A percentile compares a stretch with the other conserved stretches of the same genome.
Evolutionary conservation across 805 yeast species (phyloP).

Genomic region (Candida saitoana): DNA sequence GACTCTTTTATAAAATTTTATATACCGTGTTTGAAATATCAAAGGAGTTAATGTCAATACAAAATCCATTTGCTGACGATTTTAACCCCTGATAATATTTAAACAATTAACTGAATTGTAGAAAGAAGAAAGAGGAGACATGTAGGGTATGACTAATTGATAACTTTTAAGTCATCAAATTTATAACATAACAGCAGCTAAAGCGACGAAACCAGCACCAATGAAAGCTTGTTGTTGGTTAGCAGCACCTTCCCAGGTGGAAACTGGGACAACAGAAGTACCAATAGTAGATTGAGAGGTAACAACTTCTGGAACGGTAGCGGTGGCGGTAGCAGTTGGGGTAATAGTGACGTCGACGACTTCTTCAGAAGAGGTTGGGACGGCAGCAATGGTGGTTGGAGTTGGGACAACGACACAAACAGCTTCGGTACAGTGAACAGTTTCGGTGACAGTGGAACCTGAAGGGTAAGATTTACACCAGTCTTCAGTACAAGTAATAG

Average conservation of each 20-base stretch:
- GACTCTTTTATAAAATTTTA: conserved; percentile 13
- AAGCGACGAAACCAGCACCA: conserved; percentile 38
- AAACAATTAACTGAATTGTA: not conserved
- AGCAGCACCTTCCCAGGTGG: conserved; percentile 30
- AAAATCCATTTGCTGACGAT: not conserved
- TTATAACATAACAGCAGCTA: conserved; percentile 38
- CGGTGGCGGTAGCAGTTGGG: conserved; percentile 45
- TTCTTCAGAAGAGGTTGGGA: conserved; percentile 13
- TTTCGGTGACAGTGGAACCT: conserved; percentile 10
- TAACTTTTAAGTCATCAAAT: not conserved
- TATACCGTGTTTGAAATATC: not conserved
- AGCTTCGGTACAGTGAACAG: conserved; percentile 4
- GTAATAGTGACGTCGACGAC: conserved; percentile 50
- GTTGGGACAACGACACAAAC: conserved; percentile 9
- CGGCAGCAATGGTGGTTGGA: conserved; percentile 13
- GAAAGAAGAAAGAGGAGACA: not conserved
- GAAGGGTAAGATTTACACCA: conserved; percentile 8
- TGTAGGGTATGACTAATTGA: not conserved
- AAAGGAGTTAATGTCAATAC: conserved; percentile 3
- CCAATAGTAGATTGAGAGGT: conserved; percentile 33
- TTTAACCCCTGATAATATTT: not conserved
- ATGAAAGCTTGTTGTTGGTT: conserved; percentile 21
- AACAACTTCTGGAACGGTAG: conserved; percentile 42
- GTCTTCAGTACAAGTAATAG: conserved; percentile 6
- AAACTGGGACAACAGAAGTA: conserved; percentile 22